Evolutionary conservation across 225 moss, liverwort and hornwort genomes (phyloP), one percentile per base, ranked within the genome.

Genomic region (Marchantia polymorpha): DNA sequence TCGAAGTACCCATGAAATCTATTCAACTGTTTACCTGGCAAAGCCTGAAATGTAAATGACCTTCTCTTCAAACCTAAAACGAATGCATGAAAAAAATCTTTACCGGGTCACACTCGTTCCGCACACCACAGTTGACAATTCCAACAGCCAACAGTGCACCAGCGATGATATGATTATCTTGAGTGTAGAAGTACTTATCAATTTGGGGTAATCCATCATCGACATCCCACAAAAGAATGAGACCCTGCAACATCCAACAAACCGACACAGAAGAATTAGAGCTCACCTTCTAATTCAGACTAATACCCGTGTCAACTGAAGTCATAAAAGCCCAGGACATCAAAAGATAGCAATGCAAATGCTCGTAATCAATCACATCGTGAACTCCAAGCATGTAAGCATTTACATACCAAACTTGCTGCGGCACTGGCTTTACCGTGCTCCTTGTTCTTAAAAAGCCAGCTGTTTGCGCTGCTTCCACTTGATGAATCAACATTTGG

Each of bases 361-460:
- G 39, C 3, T 39, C 39, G 39, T 39, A 39, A 39, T 39, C 39
- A 39, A 5, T 39, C 39, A 39, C 39, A 39, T 39, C 39, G 39
- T 39, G 39, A 39, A 39, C 39, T 39, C 5, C 3, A 39, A 39
- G 39, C 39, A 39, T 39, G 39, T 39, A 39, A 15, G 46, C 23
- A 75, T n/a, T 51, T 20, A 23, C 63, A 83, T 84, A 96, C 96
- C 91, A 99, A 86, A 87, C 97, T 99, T 64, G 95, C 97, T 74
- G 92, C 97, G 7, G 95, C 97, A 85, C 97, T 99, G 31, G 95
- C 93, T 88, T 99, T 99, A 52, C 95, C 95, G 82, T 99, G 97
- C 81, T 99, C 97, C 85, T 99, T 99, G 80, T 99, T 99, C 83
- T 95, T 99, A 64, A 92, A 95, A 26, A 99, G 85, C 95, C 95